Percentiles rank a stretch among this genome's conserved stretches.
These are phyloP conservation scores for Apiotrichum veenhuisii DNA, from an alignment of 1,284 basidiomycete genomes.

Conservation along the genomic window DNA sequence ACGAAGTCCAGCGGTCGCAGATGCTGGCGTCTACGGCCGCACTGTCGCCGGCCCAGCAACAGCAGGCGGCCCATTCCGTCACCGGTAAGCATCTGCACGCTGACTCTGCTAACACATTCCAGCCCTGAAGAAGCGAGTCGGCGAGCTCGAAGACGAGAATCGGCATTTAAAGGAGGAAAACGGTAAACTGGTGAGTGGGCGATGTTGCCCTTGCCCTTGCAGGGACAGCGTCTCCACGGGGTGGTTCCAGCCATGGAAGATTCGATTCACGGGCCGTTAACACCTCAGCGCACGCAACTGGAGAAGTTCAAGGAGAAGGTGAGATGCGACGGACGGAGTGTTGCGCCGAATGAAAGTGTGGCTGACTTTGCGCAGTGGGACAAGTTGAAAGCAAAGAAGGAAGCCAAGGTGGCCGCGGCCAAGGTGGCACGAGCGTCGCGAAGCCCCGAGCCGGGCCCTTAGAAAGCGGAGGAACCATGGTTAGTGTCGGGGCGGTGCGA, in stretches of 20 bases:
- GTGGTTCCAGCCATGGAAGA: not conserved
- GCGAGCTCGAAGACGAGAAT: slow-evolving; percentile 75
- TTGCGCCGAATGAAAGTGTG: not conserved
- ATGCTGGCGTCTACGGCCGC: slow-evolving; percentile 24
- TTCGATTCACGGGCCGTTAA: not conserved
- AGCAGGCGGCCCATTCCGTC: not conserved
- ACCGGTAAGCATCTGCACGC: not conserved
- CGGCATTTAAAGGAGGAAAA: slow-evolving; percentile 27
- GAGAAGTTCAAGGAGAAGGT: slow-evolving; percentile 65
- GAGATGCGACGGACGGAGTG: too few relatives aligned
- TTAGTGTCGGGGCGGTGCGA: not conserved
- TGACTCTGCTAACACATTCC: not conserved
- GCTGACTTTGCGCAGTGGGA: slow-evolving; percentile 62
- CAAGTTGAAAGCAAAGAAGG: slow-evolving; percentile 81
- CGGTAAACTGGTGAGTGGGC: slow-evolving; percentile 28
- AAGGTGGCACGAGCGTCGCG: slow-evolving; percentile 1
- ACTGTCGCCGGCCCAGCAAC: slow-evolving; percentile 4
- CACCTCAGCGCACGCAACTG: slow-evolving; percentile 68
- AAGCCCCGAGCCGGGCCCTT: not conserved
- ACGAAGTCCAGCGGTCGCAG: slow-evolving; percentile 36
- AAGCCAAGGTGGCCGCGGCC: slow-evolving; percentile 57
- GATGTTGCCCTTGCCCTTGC: not conserved
- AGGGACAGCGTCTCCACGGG: not conserved
- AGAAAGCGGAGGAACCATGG: not conserved
- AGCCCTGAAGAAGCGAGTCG: slow-evolving; percentile 46